Conservation (phyloP, 75 land plant species). For the Sequoiadendron giganteum region DNA sequence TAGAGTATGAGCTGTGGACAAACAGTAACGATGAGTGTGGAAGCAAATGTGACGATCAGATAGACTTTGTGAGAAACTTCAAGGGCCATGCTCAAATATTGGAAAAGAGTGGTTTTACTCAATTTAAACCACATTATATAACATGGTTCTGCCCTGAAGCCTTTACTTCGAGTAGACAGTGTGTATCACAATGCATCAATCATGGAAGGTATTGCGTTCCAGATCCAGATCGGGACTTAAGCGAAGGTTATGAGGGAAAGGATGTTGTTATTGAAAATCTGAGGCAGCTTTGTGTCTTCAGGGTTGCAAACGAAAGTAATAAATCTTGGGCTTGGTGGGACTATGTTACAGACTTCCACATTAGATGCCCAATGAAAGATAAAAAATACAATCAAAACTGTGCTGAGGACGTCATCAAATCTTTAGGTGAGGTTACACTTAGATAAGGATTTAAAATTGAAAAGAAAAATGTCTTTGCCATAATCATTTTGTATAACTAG, state of each 20-base stretch:
- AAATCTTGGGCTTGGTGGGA: slow-evolving; percentile 80
- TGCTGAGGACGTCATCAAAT: slow-evolving; percentile 53
- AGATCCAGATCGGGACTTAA: slow-evolving; percentile 66
- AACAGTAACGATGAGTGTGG: slow-evolving; percentile 84
- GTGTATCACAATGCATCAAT: slow-evolving; percentile 71
- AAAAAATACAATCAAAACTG: slow-evolving; percentile 58
- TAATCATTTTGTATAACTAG: neutral
- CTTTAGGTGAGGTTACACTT: slow-evolving; percentile 33
- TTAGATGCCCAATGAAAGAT: slow-evolving; percentile 76
- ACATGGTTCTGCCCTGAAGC: slow-evolving; percentile 73
- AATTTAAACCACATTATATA: slow-evolving; percentile 70
- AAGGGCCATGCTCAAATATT: slow-evolving; percentile 71
- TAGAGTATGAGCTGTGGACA: slow-evolving; percentile 79
- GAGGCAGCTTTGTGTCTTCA: slow-evolving; percentile 69
- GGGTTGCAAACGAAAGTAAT: slow-evolving; percentile 38
- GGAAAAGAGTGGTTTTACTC: slow-evolving; percentile 56
- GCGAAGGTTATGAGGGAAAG: slow-evolving; percentile 64
- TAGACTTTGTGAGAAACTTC: slow-evolving; percentile 58
- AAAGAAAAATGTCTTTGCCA: neutral
- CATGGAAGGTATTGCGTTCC: slow-evolving; percentile 72
- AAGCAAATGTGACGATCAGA: slow-evolving; percentile 54
- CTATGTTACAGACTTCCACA: slow-evolving; percentile 68
- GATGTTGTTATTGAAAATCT: slow-evolving; percentile 66
- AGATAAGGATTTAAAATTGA: neutral
- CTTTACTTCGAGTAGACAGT: slow-evolving; percentile 50